Evolutionary conservation across 441 rosid genomes (phyloP).

Genomic region (Kokia cookei): DNA sequence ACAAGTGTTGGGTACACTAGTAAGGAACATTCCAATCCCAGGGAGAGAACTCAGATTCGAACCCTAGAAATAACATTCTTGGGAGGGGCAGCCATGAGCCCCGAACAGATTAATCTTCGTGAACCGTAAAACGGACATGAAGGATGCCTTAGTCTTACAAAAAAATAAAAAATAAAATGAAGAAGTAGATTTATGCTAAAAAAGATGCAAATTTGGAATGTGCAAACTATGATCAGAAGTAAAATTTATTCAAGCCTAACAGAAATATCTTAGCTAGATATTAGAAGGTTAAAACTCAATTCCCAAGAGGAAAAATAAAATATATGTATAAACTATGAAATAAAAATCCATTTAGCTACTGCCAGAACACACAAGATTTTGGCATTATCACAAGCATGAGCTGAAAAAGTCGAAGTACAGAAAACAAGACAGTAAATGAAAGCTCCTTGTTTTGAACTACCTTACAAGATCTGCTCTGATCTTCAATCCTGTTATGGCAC

Average conservation of each 20-base stretch:
- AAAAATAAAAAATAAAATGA: no score
- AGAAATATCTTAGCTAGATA: background rate
- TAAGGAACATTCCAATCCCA: no score
- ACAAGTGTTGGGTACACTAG: no score
- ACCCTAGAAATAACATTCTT: no score
- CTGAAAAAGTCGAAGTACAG: background rate
- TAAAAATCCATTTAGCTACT: background rate
- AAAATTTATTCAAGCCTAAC: background rate
- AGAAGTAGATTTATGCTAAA: background rate
- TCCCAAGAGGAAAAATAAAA: background rate
- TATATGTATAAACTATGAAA: background rate
- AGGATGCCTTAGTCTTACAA: no score
- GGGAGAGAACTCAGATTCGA: no score
- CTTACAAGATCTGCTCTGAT: slow-evolving; percentile 69
- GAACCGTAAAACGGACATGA: no score
- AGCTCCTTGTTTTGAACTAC: slow-evolving; percentile 24
- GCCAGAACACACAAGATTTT: background rate
- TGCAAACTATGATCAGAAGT: background rate
- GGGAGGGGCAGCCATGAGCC: no score
- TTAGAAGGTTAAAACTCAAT: background rate
- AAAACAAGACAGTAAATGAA: background rate
- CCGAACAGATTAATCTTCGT: no score
- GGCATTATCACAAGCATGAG: background rate
- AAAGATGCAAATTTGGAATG: background rate
- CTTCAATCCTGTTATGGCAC: slow-evolving; percentile 90